Percentiles rank a stretch among this genome's conserved stretches.
These are phyloP conservation scores for Diaporthe vaccinii DNA, from an alignment of 2,329 filamentous ascomycete species.

Conservation along the genomic window DNA sequence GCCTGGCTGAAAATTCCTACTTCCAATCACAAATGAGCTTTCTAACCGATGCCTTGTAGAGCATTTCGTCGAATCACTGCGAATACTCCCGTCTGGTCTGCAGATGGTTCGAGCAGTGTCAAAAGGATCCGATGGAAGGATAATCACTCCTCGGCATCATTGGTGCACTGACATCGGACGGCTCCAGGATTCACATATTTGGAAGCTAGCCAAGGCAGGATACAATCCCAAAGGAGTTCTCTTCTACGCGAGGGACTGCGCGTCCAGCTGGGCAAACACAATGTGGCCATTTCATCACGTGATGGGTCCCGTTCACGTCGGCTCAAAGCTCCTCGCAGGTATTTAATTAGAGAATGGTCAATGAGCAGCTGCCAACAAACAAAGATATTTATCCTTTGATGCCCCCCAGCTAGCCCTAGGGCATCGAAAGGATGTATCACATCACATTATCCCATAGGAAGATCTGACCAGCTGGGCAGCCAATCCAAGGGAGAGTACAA, in stretches of 20 bases:
- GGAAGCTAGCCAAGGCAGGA: neutral
- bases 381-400: neutral
- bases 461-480: neutral
- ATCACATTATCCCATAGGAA: neutral
- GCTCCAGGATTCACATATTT: neutral
- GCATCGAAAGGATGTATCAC: neutral
- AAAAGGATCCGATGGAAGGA: neutral
- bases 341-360: neutral
- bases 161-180: neutral
- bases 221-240: neutral
- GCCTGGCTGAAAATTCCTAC: neutral
- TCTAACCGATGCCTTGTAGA: neutral
- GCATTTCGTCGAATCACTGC: neutral
- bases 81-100: neutral
- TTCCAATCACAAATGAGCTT: neutral
- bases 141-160: neutral
- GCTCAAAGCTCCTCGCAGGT: neutral
- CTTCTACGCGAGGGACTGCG: neutral
- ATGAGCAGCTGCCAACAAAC: neutral
- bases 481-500: neutral
- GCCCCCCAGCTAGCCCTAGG: neutral
- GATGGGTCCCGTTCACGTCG: neutral
- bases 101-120: neutral
- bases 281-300: neutral
- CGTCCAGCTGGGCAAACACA: neutral